Conservation (phyloP, 129 eudicot genomes). For the Rutidosis leptorrhynchoides region DNA sequence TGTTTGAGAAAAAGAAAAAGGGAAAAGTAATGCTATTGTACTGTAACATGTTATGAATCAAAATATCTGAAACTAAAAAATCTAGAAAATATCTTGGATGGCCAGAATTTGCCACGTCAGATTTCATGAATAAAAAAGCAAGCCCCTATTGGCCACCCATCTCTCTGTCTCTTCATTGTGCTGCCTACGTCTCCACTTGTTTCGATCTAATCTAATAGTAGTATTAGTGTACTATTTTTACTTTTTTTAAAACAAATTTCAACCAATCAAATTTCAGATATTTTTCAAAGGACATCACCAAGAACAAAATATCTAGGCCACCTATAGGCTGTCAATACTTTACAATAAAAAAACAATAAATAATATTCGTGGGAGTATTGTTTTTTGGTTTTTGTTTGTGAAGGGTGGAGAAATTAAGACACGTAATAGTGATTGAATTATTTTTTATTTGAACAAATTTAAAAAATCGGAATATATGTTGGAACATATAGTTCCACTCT, state of each 20-base stretch:
- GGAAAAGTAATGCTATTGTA: not conserved
- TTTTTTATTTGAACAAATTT: too few species aligned
- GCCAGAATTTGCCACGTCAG: slow-evolving; percentile 61
- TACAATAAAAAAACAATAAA: not conserved
- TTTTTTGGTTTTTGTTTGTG: not conserved
- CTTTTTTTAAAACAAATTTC: not conserved
- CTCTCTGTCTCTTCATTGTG: slow-evolving; percentile 27
- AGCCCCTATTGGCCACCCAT: slow-evolving; percentile 33
- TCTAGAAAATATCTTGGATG: slow-evolving; percentile 34
- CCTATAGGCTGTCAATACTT: not conserved
- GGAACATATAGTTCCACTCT: too few species aligned
- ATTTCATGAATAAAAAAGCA: slow-evolving; percentile 35
- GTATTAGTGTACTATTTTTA: not conserved
- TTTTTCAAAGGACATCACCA: not conserved
- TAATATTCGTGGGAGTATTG: too few species aligned
- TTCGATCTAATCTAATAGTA: not conserved
- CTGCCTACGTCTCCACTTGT: slow-evolving; percentile 37
- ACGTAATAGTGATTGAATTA: not conserved
- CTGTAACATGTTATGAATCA: not conserved
- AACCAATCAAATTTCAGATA: slow-evolving; percentile 7
- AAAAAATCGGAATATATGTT: too few species aligned
- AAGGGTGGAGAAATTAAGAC: not conserved
- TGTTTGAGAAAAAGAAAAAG: not conserved
- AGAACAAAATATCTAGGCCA: slow-evolving; percentile 5
- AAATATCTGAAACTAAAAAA: slow-evolving; percentile 37